Conservation (phyloP, 2,329 filamentous ascomycete genomes). For the Colletotrichum nymphaeae region DNA sequence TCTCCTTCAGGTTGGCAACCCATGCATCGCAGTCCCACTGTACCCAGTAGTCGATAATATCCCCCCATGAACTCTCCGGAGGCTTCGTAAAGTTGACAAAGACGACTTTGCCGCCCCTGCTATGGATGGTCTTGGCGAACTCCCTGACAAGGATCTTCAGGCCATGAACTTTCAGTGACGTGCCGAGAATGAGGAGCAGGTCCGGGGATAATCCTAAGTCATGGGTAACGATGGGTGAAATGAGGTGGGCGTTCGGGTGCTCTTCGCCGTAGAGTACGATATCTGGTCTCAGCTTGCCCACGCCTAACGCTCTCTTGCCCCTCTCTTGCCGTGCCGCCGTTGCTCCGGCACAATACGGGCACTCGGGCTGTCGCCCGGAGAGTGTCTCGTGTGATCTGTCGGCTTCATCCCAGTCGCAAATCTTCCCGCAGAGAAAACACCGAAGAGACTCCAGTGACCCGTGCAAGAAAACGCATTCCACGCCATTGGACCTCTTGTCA, state of each 20-base stretch:
- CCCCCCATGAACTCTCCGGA: constrained; percentile 77
- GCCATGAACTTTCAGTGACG: constrained; percentile 77
- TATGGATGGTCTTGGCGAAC: constrained; percentile 78
- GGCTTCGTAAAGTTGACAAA: constrained; percentile 81
- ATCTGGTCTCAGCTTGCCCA: constrained; percentile 77
- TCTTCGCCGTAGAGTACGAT: constrained; percentile 82
- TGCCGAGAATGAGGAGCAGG: constrained; percentile 76
- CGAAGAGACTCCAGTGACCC: constrained; percentile 74
- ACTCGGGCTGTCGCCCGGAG: constrained; percentile 74
- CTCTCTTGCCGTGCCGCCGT: constrained; percentile 71
- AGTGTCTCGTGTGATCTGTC: constrained; percentile 67
- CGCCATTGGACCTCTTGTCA: constrained; percentile 48
- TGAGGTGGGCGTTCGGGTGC: constrained; percentile 75
- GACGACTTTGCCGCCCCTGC: constrained; percentile 74
- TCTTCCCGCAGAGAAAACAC: constrained; percentile 70
- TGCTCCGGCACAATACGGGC: constrained; percentile 72
- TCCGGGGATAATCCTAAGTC: constrained; percentile 74
- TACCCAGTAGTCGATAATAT: constrained; percentile 80
- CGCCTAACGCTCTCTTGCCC: constrained; percentile 74
- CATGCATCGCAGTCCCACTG: constrained; percentile 81
- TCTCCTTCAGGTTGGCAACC: constrained; percentile 71
- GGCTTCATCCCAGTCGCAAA: constrained; percentile 70
- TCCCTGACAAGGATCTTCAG: constrained; percentile 77
- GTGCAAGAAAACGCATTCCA: constrained; percentile 77
- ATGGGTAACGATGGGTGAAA: constrained; percentile 75